Conservation (phyloP, 2,329 filamentous ascomycete species). For the Ceratocystis eucalypticola region DNA sequence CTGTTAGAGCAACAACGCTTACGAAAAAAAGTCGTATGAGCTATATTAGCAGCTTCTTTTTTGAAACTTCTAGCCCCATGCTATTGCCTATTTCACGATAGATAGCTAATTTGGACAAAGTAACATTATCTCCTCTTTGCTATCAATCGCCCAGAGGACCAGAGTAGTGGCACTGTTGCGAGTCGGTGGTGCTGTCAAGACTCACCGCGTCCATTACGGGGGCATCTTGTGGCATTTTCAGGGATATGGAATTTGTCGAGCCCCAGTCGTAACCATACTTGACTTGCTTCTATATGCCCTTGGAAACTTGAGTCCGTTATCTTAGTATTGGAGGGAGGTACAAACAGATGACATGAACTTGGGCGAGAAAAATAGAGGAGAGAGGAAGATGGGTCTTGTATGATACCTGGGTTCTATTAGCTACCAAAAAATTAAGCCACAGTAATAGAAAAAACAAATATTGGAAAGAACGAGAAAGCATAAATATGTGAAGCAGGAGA, state of each 20-base stretch:
- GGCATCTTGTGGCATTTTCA: constrained; percentile 1
- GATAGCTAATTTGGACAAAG: neutral
- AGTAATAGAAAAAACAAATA: neutral
- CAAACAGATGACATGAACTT: constrained; percentile 3
- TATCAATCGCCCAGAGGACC: neutral
- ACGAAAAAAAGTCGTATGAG: neutral
- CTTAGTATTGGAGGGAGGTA: neutral
- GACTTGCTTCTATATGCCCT: neutral
- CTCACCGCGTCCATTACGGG: neutral
- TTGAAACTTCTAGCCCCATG: constrained; percentile 4
- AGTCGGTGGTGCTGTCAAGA: neutral
- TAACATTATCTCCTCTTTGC: neutral
- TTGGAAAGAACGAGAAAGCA: neutral
- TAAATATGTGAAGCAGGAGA: neutral
- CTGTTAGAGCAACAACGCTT: neutral
- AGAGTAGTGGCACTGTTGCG: neutral
- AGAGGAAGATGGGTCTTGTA: neutral
- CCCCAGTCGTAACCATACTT: neutral
- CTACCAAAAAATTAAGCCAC: neutral
- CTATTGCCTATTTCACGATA: neutral
- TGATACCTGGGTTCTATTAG: neutral
- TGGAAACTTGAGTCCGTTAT: neutral
- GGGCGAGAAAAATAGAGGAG: constrained; percentile 5
- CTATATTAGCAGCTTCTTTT: constrained; percentile 1
- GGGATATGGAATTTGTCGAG: neutral